Evolutionary conservation across 2,329 filamentous ascomycete genomes (phyloP), one percentile per base, ranked within the genome.

Genomic region (Colletotrichum coccodes): DNA sequence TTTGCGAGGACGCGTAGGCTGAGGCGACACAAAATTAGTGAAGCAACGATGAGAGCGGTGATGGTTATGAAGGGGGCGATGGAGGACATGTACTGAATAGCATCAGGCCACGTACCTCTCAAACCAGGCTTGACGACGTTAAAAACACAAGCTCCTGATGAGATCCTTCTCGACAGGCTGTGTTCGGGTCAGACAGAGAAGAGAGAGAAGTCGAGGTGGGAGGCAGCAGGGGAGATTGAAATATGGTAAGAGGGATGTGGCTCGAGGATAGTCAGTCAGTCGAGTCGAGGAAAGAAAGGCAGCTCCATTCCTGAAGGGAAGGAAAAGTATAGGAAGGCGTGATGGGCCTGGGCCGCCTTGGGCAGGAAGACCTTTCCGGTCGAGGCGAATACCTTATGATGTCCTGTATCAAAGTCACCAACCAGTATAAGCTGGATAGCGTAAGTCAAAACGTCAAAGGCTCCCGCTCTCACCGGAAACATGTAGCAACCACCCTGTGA

Each of bases 91-190:
- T 6, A 6, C 7, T 8, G 9, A 4, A 18, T n/a, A 36, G 8
- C 16, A 11, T n/a, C 46, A 52, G 47, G 21, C 12, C 40, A 47
- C 64, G 26, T 47, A 68, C 64, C 30, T 58, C 30, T 46, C 46
- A 32, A 36, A 30, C 5, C 16, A 18, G 28, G 26, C 14, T 26
- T 23, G 21, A 18, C 30, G 36, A 47, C 21, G 54, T 60, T 6
- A 7, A 7, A 23, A 49, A 36, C 23, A 21, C n/a, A 21, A 46
- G 40, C 14, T 61, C 28, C n/a, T 38, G 21, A 2, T 23, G 30
- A 18, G 40, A 42, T 46, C 47, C 52, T 42, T 52, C 26, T 58
- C 36, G 38, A 58, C 23, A 26, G 28, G 50, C 30, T 52, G 46
- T 36, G 42, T 38, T 32, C 6, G 44, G 30, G 16, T 40, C 44